phyloP scores from a whole-genome alignment of 495 filamentous ascomycete genomes.

The Bombardia bombarda region DNA sequence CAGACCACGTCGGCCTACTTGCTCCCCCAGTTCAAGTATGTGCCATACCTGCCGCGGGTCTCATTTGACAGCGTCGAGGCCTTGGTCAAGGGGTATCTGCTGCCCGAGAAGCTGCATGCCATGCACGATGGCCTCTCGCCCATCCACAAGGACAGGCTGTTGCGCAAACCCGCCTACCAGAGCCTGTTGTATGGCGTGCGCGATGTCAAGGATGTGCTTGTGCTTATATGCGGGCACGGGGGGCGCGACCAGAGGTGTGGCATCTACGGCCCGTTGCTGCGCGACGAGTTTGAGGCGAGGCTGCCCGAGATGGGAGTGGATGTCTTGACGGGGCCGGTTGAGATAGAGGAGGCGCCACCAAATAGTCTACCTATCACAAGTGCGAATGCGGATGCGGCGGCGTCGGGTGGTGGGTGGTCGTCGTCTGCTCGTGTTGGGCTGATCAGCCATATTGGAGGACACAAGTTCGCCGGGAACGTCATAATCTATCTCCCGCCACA shows the following conservation, averaged over 20 bases:
- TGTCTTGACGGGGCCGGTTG: conserved; percentile 28
- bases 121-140: conserved; percentile 49
- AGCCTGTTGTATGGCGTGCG: conserved; percentile 37
- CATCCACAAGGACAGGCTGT: conserved; percentile 35
- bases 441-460: conserved; percentile 86
- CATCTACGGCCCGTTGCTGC: conserved; percentile 63
- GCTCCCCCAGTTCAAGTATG: conserved; percentile 70
- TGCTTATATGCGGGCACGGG: conserved; percentile 81
- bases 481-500: conserved; percentile 76
- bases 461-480: conserved; percentile 91
- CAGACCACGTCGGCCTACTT: conserved; percentile 57
- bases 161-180: conserved; percentile 33
- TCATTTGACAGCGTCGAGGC: conserved; percentile 43
- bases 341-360: conserved; percentile 22
- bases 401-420: conserved; percentile 13
- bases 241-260: conserved; percentile 76
- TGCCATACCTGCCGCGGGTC: conserved; percentile 56
- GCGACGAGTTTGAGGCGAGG: conserved; percentile 53
- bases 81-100: conserved; percentile 49
- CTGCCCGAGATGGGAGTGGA: conserved; percentile 27
- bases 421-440: conserved; percentile 53
- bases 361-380: no score
- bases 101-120: conserved; percentile 51
- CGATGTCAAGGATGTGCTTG: conserved; percentile 57
- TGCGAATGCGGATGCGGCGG: conserved; percentile 1